Evolutionary conservation across 495 filamentous ascomycete genomes (phyloP).

Genomic region (Chaetomium fimeti): DNA sequence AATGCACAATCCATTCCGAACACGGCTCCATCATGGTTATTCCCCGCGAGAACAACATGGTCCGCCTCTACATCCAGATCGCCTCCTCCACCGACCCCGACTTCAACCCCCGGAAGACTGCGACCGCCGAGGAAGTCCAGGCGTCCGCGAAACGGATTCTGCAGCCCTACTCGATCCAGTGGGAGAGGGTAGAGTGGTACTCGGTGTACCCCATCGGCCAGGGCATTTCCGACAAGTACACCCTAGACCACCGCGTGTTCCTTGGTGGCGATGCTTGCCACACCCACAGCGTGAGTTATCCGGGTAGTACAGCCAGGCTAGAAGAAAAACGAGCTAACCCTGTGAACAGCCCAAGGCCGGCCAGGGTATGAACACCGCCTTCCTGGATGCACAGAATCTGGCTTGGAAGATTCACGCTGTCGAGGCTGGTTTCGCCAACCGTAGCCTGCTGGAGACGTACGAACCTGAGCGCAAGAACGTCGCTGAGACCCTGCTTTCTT

Average conservation of each 20-base stretch:
- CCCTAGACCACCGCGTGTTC: conserved; percentile 67
- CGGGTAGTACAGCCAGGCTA: not conserved
- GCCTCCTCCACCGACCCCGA: conserved; percentile 64
- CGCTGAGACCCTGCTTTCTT: conserved; percentile 68
- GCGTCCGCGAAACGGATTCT: conserved; percentile 63
- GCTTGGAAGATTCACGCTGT: conserved; percentile 81
- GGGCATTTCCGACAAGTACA: conserved; percentile 66
- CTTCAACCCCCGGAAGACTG: conserved; percentile 59
- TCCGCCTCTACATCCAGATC: conserved; percentile 73
- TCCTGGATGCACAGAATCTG: conserved; percentile 78
- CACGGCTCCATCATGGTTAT: conserved; percentile 74
- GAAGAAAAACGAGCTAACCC: not conserved
- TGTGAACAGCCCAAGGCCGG: conserved; percentile 65
- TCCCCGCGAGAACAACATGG: conserved; percentile 71
- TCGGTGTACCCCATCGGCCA: conserved; percentile 72
- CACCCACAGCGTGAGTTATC: conserved; percentile 64
- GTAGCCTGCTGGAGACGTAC: conserved; percentile 66
- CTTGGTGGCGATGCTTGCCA: conserved; percentile 80
- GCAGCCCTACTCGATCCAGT: conserved; percentile 64
- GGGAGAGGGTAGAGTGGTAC: conserved; percentile 69
- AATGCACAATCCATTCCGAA: conserved; percentile 76
- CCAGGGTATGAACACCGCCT: conserved; percentile 82
- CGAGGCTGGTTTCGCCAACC: conserved; percentile 59
- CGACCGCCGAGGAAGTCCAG: conserved; percentile 66
- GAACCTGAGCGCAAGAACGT: conserved; percentile 66